These are phyloP conservation scores for Chlorella sp. DNA, from an alignment of 139 green algal genomes.

Conservation along the genomic window DNA sequence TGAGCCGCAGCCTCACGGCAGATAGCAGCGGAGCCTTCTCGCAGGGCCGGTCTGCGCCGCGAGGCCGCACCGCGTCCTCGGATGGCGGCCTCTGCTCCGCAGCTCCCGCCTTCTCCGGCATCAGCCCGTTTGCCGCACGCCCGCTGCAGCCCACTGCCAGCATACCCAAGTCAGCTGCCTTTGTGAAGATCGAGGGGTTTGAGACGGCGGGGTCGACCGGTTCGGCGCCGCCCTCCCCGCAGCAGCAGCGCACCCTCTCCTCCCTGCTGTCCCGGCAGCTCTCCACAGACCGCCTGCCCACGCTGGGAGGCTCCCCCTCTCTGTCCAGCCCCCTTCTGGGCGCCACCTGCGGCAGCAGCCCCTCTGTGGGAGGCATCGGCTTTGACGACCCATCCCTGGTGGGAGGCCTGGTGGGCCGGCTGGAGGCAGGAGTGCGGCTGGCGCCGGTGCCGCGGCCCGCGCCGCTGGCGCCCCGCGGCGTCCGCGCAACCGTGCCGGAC, in stretches of 20 bases:
- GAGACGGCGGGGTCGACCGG: background rate
- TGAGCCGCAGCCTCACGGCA: slow-evolving; percentile 8
- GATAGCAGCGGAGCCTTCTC: background rate
- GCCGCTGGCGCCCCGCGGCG: background rate
- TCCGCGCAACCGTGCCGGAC: background rate
- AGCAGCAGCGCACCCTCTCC: background rate
- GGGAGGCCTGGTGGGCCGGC: slow-evolving; percentile 12
- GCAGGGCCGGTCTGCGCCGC: background rate
- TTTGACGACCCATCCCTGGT: background rate
- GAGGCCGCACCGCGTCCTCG: background rate
- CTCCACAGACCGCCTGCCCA: slow-evolving; percentile 25
- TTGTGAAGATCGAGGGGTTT: slow-evolving; percentile 49
- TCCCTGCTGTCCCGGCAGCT: slow-evolving; percentile 33
- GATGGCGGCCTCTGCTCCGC: background rate
- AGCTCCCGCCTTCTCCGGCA: background rate
- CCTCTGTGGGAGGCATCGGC: background rate
- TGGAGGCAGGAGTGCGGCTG: slow-evolving; percentile 21
- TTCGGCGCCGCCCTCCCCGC: slow-evolving; percentile 10
- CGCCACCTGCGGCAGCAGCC: background rate
- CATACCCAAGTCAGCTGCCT: slow-evolving; percentile 43
- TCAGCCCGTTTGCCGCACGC: background rate
- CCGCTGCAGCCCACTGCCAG: background rate
- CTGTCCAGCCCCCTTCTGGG: background rate
- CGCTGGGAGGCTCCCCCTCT: background rate
- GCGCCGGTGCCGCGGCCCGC: background rate